phyloP scores from a whole-genome alignment of 805 yeast genomes.

The Zygoascus flipseniorum region DNA sequence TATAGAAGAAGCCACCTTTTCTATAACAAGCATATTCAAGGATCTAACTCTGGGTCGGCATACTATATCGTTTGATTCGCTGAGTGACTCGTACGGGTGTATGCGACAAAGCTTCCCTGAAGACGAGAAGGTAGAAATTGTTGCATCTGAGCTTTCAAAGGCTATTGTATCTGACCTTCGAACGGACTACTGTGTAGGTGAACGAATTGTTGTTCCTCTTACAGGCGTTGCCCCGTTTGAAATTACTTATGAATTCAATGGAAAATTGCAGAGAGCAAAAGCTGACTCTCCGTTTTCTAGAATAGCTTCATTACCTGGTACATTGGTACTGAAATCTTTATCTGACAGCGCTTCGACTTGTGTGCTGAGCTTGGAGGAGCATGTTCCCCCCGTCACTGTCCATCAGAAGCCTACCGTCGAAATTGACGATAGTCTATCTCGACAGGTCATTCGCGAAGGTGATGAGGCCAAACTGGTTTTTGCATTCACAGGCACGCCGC shows the following conservation, averaged over 20 bases:
- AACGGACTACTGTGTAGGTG: conserved; percentile 81
- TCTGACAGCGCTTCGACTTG: conserved; percentile 73
- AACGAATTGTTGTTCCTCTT: conserved; percentile 65
- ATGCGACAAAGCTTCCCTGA: conserved; percentile 35
- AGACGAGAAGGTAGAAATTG: conserved; percentile 41
- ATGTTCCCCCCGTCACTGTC: conserved; percentile 32
- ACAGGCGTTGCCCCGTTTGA: conserved; percentile 76
- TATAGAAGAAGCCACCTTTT: conserved; percentile 32
- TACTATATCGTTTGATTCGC: conserved; percentile 44
- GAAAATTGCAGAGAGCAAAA: conserved; percentile 46
- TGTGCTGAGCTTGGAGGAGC: conserved; percentile 26
- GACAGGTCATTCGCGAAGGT: conserved; percentile 87
- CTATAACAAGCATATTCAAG: conserved; percentile 38
- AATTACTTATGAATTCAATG: conserved; percentile 67
- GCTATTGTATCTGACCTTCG: conserved; percentile 39
- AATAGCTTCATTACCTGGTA: conserved; percentile 79
- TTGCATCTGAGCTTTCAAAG: conserved; percentile 70
- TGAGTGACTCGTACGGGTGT: conserved; percentile 70
- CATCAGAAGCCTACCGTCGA: conserved; percentile 64
- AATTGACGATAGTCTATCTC: conserved; percentile 52
- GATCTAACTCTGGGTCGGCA: conserved; percentile 65
- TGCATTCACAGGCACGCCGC: conserved; percentile 80
- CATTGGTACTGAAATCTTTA: conserved; percentile 53
- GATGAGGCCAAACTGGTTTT: conserved; percentile 85
- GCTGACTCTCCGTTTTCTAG: conserved; percentile 48